Evolutionary conservation across 1,284 basidiomycete species (phyloP), one percentile per base, ranked within the genome.

Genomic region (Ustilago vetiveriae): DNA sequence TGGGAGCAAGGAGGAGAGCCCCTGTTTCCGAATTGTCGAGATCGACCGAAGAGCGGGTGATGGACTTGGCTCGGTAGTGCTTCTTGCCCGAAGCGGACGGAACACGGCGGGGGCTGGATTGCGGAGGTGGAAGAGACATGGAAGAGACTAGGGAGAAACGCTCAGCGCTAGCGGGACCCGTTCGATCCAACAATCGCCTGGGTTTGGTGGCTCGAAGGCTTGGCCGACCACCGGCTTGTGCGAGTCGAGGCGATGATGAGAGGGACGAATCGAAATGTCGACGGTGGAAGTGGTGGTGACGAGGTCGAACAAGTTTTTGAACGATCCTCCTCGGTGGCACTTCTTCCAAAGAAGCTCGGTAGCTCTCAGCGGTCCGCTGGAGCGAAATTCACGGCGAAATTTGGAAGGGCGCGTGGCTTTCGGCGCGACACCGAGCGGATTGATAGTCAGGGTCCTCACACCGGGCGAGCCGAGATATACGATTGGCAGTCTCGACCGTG

Each of bases 1-100:
- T 56, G 30, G 57, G 43, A 32, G 51, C 57, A 22, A 56, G 36
- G 9, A 71, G 54, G 22, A 66, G 52, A 5, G 50, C 51, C 21
- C 68, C 68, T 11, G 57, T 58, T 44, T 71, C 68, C 13, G 68
- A 62, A 36, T 55, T 55, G 43, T 65, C 57, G 42, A 71, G 53
- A 38, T 71, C 68, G 43, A 71, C 46, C 36, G 62, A 65, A 17
- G 44, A 43, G 24, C 60, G 59, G 26, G 60, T 49, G 52, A 53
- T 40, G 52, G 60, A 65, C 56, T 65, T 64, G 32, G 54, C 65
- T 50, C 54, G 39, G 35, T 57, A 68, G 51, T 70, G 60, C 40
- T 65, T 64, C 27, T 57, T 43, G 11, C 58, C 53, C 48, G 53
- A 52, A 47, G 53, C 47, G 52, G 45, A 35, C 29, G 47, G 47